Evolutionary conservation across 208 protist genomes (phyloP), one percentile per base, ranked within the genome.

Genomic region (Acanthamoeba triangularis): DNA sequence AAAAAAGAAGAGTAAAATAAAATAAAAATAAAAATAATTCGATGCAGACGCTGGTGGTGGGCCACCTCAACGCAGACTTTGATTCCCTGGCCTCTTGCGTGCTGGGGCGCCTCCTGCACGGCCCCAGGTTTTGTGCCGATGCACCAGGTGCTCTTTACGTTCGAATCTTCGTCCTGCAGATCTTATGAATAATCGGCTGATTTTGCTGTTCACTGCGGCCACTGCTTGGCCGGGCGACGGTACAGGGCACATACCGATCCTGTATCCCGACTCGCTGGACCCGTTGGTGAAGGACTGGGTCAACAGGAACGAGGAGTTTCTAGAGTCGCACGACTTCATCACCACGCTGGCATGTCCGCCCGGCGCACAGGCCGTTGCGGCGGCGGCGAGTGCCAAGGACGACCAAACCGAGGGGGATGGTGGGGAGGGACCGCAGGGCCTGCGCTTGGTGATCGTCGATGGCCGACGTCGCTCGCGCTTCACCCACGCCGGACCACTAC

Each of bases 21-120:
- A n/a, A n/a, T n/a, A n/a, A n/a, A n/a, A n/a, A n/a, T n/a, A n/a
- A n/a, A n/a, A n/a, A n/a, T n/a, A n/a, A n/a, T n/a, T n/a, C n/a
- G n/a, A 10, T 65, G 52, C 20, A n/a, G 16, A 37, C 67, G 23
- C n/a, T 94, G 23, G 72, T 94, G 49, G 30, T 65, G 25, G 90
- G 90, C 4, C 90, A 94, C 72, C 44, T 47, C n/a, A 94, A 94
- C n/a, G 72, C 63, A 8, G 90, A 94, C 72, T 94, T 94, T 94
- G 90, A 94, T 94, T 54, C 90, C 56, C 14, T 94, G 16, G 90
- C 90, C 33, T 76, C 90, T 2, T 63, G 67, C 47, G 47, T 94
- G 23, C 69, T 94, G 10, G 90, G 28, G 7, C 44, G 67, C 28
- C 41, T 41, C 14, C 90, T 94, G 28, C 69, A 84, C 35, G 56